Conservation (phyloP, 1,139 yeast genomes). For the Geotrichum phurueaensis region DNA sequence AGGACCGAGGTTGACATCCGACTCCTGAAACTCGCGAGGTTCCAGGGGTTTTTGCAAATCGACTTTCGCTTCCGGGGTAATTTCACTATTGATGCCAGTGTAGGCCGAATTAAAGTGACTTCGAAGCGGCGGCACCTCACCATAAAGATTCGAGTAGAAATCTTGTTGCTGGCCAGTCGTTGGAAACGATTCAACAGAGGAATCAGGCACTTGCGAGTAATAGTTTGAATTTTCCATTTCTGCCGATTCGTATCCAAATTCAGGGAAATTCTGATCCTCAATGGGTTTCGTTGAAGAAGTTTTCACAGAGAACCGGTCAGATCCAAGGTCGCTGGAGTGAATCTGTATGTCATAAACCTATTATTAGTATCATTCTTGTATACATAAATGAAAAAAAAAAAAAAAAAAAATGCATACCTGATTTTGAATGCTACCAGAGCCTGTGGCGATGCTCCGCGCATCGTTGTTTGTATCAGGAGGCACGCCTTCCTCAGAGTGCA, state of each 20-base stretch:
- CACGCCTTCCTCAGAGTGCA: neutral
- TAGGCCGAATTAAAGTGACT: neutral
- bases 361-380: neutral
- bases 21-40: slow-evolving; percentile 39
- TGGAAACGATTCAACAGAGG: slow-evolving; percentile 8
- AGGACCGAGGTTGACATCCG: slow-evolving; percentile 32
- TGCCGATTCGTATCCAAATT: slow-evolving; percentile 5
- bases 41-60: slow-evolving; percentile 38
- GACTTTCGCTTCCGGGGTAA: slow-evolving; percentile 15
- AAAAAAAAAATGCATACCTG: neutral
- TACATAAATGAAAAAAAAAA: neutral
- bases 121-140: slow-evolving; percentile 12
- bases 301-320: slow-evolving; percentile 11
- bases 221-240: neutral
- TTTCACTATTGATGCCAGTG: neutral
- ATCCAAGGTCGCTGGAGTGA: slow-evolving; percentile 9
- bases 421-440: neutral
- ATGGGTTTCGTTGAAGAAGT: slow-evolving; percentile 12
- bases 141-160: slow-evolving; percentile 2
- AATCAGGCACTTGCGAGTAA: neutral
- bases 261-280: slow-evolving; percentile 6
- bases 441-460: neutral
- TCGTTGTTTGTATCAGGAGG: slow-evolving; percentile 1
- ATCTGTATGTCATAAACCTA: neutral
- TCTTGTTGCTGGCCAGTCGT: neutral